Evolutionary conservation across 164 flowering plant species (phyloP).

Genomic region (Magnolia changhungtana): DNA sequence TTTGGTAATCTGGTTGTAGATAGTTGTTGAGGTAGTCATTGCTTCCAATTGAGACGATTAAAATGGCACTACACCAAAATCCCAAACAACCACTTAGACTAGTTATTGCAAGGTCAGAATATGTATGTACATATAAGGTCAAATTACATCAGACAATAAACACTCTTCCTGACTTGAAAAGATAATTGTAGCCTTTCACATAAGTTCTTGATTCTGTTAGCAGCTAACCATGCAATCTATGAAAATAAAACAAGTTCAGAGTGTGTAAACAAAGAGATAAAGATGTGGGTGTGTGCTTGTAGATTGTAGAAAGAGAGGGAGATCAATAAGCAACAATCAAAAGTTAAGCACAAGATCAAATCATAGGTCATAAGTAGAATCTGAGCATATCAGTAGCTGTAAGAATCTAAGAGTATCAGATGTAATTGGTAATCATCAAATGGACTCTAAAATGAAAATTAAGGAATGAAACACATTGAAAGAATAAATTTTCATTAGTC

Average conservation of each 20-base stretch:
- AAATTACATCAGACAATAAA: constrained; percentile 68
- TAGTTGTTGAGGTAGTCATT: constrained; percentile 8
- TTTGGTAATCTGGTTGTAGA: not conserved
- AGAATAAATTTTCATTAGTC: no score
- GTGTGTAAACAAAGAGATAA: no score
- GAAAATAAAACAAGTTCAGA: not conserved
- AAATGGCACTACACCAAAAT: not conserved
- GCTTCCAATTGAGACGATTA: not conserved
- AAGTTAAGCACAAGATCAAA: not conserved
- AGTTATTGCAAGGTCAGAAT: no score
- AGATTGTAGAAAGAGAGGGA: not conserved
- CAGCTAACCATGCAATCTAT: constrained; percentile 85
- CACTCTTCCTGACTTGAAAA: constrained; percentile 71
- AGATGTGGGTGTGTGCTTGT: not conserved
- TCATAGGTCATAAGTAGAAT: not conserved
- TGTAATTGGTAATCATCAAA: not conserved
- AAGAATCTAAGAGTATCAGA: not conserved
- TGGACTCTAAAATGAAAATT: no score
- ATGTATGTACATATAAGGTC: no score
- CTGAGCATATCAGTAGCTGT: not conserved
- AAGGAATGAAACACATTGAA: no score
- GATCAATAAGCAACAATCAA: no score
- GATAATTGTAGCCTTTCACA: constrained; percentile 82
- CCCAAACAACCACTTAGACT: no score
- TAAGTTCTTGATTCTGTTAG: constrained; percentile 95